These are phyloP conservation scores for Ramularia collo-cygni DNA, from an alignment of 2,329 filamentous ascomycete species.

Conservation along the genomic window DNA sequence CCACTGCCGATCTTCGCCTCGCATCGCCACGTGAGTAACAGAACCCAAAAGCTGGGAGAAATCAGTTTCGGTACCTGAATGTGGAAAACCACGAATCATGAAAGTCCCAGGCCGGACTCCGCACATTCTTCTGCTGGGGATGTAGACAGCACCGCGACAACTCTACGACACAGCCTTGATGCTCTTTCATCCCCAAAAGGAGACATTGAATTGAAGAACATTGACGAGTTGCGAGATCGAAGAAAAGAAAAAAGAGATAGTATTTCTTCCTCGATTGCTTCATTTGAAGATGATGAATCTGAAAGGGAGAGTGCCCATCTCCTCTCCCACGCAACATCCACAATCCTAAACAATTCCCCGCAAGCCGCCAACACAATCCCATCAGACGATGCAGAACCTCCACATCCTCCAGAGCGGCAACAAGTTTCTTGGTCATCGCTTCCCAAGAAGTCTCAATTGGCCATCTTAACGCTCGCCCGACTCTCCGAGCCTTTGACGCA, in stretches of 20 bases:
- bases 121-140: conserved; percentile 11
- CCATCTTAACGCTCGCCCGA: conserved; percentile 69
- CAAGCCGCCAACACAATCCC: not conserved
- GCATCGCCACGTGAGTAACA: too few relatives aligned
- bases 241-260: too few relatives aligned
- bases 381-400: conserved; percentile 16
- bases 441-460: conserved; percentile 68
- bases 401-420: conserved; percentile 15
- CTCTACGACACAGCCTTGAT: conserved; percentile 17
- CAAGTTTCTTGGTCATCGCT: conserved; percentile 64
- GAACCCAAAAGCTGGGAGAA: too few relatives aligned
- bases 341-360: conserved; percentile 3
- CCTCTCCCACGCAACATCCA: conserved; percentile 13
- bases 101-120: conserved; percentile 4
- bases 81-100: too few relatives aligned
- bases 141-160: conserved; percentile 24
- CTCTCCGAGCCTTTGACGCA: conserved; percentile 78
- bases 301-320: conserved; percentile 5
- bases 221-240: not conserved
- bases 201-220: conserved; percentile 15
- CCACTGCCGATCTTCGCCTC: too few relatives aligned
- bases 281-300: too few relatives aligned
- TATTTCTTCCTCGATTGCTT: too few relatives aligned
- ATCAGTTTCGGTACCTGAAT: conserved; percentile 4
- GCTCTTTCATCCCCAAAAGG: conserved; percentile 8